Percentiles rank a stretch among this genome's conserved stretches.
phyloP scores from a whole-genome alignment of 129 eudicot species.

The Escallonia herrerae region DNA sequence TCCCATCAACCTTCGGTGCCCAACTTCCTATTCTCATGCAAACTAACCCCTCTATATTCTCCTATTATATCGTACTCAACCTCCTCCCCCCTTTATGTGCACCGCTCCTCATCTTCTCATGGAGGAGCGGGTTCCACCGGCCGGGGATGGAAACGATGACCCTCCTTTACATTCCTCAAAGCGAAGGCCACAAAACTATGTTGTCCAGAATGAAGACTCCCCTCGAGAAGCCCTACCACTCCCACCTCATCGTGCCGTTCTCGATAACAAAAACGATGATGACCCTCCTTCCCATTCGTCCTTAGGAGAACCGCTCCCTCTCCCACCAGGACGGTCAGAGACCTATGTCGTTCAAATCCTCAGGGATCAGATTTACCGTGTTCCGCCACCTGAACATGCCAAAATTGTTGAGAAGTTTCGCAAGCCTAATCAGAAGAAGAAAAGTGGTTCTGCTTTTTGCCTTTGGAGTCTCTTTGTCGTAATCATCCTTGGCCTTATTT shows the following conservation, averaged over 20 bases:
- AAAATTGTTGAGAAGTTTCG: constrained; percentile 10
- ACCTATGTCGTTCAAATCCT: constrained; percentile 32
- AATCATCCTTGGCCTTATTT: not conserved
- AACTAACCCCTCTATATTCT: not conserved
- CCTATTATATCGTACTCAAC: not conserved
- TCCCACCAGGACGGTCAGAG: not conserved
- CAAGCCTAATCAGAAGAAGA: not conserved
- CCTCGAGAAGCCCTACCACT: not conserved
- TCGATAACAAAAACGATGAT: no score
- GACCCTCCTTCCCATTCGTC: no score
- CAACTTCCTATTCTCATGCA: constrained; percentile 16
- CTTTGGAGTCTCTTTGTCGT: not conserved
- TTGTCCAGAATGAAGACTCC: not conserved
- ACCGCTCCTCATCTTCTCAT: constrained; percentile 26
- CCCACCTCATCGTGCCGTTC: no score
- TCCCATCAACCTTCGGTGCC: not conserved
- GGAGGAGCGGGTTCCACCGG: constrained; percentile 34
- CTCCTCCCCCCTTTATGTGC: not conserved
- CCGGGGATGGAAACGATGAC: not conserved
- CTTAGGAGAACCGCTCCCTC: not conserved
- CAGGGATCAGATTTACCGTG: constrained; percentile 29
- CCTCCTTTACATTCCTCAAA: not conserved
- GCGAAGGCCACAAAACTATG: not conserved
- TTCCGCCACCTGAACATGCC: constrained; percentile 40
- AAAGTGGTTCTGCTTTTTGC: not conserved